phyloP scores from a whole-genome alignment of 192 early-diverging fungal genomes.

The Coemansia sp. region DNA sequence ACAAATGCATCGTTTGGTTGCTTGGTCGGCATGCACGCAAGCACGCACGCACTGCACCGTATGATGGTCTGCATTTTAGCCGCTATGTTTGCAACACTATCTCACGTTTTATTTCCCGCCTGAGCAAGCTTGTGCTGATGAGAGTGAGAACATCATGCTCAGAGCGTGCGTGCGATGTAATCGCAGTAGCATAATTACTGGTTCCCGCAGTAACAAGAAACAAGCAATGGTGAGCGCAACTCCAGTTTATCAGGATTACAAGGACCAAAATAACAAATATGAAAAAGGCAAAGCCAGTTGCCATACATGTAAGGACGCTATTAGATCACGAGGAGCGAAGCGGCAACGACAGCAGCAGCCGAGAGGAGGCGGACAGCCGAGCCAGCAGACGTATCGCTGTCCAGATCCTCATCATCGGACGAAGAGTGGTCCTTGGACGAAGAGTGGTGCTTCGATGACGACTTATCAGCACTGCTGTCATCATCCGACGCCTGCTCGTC shows the following conservation, averaged over 20 bases:
- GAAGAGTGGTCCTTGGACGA: slow-evolving; percentile 9
- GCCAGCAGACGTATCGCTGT: slow-evolving; percentile 11
- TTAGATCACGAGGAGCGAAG: slow-evolving; percentile 13
- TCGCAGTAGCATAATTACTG: not conserved
- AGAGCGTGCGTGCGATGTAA: too few species aligned
- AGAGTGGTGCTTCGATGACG: not conserved
- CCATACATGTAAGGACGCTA: not conserved
- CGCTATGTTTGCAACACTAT: too few species aligned
- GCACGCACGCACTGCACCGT: too few species aligned
- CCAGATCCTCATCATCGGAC: slow-evolving; percentile 4
- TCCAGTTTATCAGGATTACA: not conserved
- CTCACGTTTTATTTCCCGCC: too few species aligned
- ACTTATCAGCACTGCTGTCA: not conserved
- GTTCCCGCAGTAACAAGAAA: not conserved
- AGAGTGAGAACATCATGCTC: too few species aligned
- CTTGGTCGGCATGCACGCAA: too few species aligned
- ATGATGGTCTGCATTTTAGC: too few species aligned
- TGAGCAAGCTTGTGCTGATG: too few species aligned
- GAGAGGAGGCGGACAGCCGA: slow-evolving; percentile 25
- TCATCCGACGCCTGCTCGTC: not conserved
- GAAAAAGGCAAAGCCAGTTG: not conserved
- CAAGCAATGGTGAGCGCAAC: not conserved
- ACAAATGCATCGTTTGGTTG: too few species aligned
- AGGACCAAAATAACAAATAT: not conserved
- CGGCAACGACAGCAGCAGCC: slow-evolving; percentile 25